Conservation (phyloP, 2,329 filamentous ascomycete species). For the Westerdykella aurantiaca region DNA sequence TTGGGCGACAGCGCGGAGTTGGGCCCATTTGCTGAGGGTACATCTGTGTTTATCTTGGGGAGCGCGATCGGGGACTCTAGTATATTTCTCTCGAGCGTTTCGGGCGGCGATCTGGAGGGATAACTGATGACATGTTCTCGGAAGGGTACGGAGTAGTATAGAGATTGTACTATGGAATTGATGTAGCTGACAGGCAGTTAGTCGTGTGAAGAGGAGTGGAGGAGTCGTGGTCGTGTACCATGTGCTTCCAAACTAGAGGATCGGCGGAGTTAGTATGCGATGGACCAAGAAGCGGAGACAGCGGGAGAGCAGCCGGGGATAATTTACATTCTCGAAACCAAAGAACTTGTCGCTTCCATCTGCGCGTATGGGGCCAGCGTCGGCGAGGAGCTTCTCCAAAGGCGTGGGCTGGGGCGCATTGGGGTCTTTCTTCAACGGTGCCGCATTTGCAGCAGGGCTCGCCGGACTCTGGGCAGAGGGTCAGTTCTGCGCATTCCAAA, state of each 20-base stretch:
- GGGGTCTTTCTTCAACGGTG: constrained; percentile 55
- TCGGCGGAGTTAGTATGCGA: constrained; percentile 14
- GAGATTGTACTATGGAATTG: constrained; percentile 95
- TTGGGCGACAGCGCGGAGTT: constrained; percentile 50
- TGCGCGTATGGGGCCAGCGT: constrained; percentile 70
- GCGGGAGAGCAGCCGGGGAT: constrained; percentile 2
- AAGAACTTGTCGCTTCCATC: constrained; percentile 98
- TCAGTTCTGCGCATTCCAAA: not conserved
- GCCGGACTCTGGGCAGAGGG: constrained; percentile 39
- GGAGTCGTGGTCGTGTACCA: constrained; percentile 56
- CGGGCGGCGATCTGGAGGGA: constrained; percentile 64
- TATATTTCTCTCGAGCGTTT: constrained; percentile 58
- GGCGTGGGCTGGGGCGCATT: constrained; percentile 53
- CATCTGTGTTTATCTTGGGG: constrained; percentile 19
- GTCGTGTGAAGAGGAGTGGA: constrained; percentile 3
- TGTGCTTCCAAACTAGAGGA: constrained; percentile 82
- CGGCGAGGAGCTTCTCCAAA: constrained; percentile 72
- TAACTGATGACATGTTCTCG: constrained; percentile 92
- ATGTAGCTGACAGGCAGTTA: constrained; percentile 64
- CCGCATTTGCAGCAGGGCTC: constrained; percentile 42
- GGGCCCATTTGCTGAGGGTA: constrained; percentile 26
- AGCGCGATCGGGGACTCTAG: constrained; percentile 31
- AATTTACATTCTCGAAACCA: constrained; percentile 91
- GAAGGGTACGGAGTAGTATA: constrained; percentile 93
- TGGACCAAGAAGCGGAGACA: too few species aligned